Conservation (phyloP, 179 eudicot species). For the Gypsophila paniculata region DNA sequence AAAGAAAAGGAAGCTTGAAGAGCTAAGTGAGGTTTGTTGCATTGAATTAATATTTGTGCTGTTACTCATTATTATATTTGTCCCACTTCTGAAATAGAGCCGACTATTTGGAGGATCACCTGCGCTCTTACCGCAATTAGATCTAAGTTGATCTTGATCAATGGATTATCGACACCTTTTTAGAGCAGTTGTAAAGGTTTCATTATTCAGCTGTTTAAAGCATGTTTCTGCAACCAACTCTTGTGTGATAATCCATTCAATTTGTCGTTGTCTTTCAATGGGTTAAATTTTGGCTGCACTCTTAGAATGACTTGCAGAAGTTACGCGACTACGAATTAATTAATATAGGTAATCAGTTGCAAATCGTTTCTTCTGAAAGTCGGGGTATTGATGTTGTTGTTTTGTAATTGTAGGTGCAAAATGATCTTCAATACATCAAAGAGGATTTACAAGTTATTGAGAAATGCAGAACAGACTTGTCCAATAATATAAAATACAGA, state of each 20-base stretch:
- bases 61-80: not conserved
- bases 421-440: constrained; percentile 64
- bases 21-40: constrained; percentile 67
- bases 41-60: not conserved
- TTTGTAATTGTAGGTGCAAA: constrained; percentile 49
- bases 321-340: not conserved
- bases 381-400: not conserved
- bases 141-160: not conserved
- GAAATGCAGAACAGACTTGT: constrained; percentile 46
- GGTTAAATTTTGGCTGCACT: not conserved
- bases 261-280: constrained; percentile 7
- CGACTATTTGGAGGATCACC: not conserved
- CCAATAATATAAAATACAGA: constrained; percentile 39
- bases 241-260: not conserved
- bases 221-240: constrained; percentile 1
- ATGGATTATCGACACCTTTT: not conserved
- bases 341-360: not conserved
- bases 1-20: constrained; percentile 65
- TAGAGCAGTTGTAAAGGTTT: not conserved
- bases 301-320: not conserved
- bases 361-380: not conserved
- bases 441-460: constrained; percentile 68
- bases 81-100: not conserved
- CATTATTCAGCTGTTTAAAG: constrained; percentile 9
- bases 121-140: not conserved